Base-by-base conservation (phyloP, 2,329 filamentous ascomycete genomes). In the Cercospora zeina region DNA sequence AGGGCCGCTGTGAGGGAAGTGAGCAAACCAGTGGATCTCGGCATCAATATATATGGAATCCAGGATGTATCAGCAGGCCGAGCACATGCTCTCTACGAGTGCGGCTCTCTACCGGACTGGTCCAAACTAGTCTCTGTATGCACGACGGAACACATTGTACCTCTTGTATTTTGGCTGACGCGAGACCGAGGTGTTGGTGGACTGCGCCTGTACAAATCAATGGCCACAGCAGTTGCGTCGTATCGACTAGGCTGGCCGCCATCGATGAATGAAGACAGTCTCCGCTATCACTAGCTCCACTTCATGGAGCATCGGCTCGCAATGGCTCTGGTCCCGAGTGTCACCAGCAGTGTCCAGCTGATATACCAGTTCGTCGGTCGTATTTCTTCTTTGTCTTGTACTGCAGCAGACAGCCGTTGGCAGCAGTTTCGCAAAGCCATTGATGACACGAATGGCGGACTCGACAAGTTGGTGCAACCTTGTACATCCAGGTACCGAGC, bases 91-190 rank as follows among this genome's bases (percentile, higher is more conserved):
- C 9, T 2, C 11, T 3, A 16, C 21, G 33, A 55, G 16, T n/a
- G 31, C 31, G 11, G 13, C 10, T 24, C 16, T 21, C 36, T 16
- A 24, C 8, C 13, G 11, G 16, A 13, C 19, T 39, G 11, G 33
- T 37, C 37, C 33, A 24, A 14, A 4, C 11, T 39, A 11, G n/a
- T 55, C 10, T 21, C 21, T n/a, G n/a, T 27, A 2, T 24, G 24
- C 53, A 24, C 33, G 14, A 37, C 53, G 21, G 19, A 21, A 24
- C 33, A 27, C 53, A 55, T 24, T 16, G 36, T 36, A 24, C 53
- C 36, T 24, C 33, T 55, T 36, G 33, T 39, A 55, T 55, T 39
- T 55, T 55, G 53, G 53, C 53, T 55, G 16, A n/a, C 34, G n/a
- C 19, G 19, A 37, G 14, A 11, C 33, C 19, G 37, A 39, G 21